Conservation (phyloP, 2,329 filamentous ascomycete genomes). For the Aspergillus ochraceoroseus region DNA sequence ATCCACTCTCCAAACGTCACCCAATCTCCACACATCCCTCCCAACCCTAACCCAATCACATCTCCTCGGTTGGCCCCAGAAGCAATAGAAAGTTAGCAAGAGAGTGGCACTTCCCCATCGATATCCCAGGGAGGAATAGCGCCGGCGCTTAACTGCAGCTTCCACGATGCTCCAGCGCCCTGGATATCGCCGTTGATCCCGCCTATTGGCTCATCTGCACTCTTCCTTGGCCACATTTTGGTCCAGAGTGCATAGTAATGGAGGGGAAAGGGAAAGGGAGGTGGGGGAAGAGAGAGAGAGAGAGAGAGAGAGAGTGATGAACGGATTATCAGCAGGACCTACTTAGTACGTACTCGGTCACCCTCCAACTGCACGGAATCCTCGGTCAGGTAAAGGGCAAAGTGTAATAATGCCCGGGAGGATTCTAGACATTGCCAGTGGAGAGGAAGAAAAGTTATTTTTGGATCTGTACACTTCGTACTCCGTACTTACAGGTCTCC, state of each 20-base stretch:
- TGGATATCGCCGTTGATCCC: conserved; percentile 5
- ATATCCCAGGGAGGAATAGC: conserved; percentile 15
- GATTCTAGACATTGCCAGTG: no score
- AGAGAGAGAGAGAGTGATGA: no score
- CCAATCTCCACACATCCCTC: conserved; percentile 13
- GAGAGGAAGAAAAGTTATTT: not conserved
- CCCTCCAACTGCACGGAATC: no score
- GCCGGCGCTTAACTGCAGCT: conserved; percentile 23
- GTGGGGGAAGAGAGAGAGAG: no score
- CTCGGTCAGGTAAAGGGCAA: no score
- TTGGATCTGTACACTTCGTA: no score
- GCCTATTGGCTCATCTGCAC: conserved; percentile 13
- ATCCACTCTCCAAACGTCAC: conserved; percentile 3
- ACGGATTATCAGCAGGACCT: no score
- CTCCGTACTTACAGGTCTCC: no score
- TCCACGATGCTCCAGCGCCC: conserved; percentile 13
- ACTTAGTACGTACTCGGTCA: no score
- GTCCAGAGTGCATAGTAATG: conserved; percentile 8
- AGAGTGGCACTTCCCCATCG: not conserved
- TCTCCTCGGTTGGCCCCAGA: conserved; percentile 1
- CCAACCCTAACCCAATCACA: conserved; percentile 6
- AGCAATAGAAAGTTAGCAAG: conserved; percentile 7
- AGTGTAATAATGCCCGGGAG: no score
- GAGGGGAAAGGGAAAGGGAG: not conserved
- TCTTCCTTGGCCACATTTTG: conserved; percentile 1